phyloP scores from a whole-genome alignment of 768 basidiomycete species.

The Termitomyces sp. region DNA sequence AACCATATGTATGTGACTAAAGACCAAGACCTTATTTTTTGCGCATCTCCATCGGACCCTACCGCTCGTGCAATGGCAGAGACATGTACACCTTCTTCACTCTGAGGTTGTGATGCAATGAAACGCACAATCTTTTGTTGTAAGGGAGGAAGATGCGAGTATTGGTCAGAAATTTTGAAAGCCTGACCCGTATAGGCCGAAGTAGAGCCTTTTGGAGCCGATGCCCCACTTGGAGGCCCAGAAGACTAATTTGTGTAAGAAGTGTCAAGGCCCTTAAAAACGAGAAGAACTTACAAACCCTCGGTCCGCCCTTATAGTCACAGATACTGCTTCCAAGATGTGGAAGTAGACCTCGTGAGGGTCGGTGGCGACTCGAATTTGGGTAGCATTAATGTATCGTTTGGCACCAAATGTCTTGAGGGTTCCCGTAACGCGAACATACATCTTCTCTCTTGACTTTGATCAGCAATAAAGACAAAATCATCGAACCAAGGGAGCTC shows the following conservation, averaged over 20 bases:
- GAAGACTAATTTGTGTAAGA: conserved; percentile 22
- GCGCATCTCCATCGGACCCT: conserved; percentile 41
- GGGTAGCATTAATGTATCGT: conserved; percentile 73
- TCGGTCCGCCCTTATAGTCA: conserved; percentile 58
- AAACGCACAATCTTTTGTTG: conserved; percentile 65
- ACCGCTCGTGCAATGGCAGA: conserved; percentile 64
- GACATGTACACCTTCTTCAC: conserved; percentile 70
- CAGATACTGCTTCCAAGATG: conserved; percentile 66
- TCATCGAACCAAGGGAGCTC: conserved; percentile 4
- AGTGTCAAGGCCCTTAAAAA: background rate
- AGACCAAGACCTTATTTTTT: conserved; percentile 54
- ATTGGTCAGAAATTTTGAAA: conserved; percentile 34
- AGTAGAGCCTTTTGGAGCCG: conserved; percentile 12
- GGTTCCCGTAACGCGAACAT: conserved; percentile 75
- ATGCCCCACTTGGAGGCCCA: conserved; percentile 21
- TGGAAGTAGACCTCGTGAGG: conserved; percentile 81
- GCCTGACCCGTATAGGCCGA: conserved; percentile 39
- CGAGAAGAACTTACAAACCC: conserved; percentile 47
- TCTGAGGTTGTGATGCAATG: conserved; percentile 42
- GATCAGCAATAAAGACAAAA: background rate
- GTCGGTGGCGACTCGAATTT: conserved; percentile 66
- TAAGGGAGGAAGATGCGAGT: conserved; percentile 49
- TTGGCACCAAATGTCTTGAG: conserved; percentile 81
- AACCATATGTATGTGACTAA: background rate
- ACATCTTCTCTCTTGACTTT: conserved; percentile 57